These are phyloP conservation scores for Pythium guiyangense DNA, from an alignment of 352 stramenopile species.

Conservation along the genomic window DNA sequence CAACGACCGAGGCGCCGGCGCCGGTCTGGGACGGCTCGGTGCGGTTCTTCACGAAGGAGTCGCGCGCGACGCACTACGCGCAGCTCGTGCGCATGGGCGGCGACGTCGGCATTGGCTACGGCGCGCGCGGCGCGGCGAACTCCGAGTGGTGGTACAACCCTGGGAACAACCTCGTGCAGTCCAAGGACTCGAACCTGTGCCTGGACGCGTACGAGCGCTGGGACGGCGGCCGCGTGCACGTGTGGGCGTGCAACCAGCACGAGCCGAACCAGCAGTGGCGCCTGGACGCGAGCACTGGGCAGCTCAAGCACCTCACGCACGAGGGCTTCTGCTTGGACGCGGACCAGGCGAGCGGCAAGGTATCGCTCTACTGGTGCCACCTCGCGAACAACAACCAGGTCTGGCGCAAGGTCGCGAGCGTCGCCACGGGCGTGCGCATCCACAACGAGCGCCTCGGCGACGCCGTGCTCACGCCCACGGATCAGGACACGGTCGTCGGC, in stretches of 20 bases:
- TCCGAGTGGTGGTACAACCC: conserved; percentile 43
- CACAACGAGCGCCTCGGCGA: conserved; percentile 18
- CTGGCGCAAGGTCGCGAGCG: conserved; percentile 29
- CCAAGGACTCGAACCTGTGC: conserved; percentile 42
- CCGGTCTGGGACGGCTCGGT: conserved; percentile 23
- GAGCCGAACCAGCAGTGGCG: conserved; percentile 46
- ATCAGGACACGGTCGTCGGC: conserved; percentile 27
- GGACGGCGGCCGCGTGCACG: conserved; percentile 44
- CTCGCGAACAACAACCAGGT: conserved; percentile 61
- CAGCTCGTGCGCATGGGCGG: conserved; percentile 31
- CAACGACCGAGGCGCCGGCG: conserved; percentile 11
- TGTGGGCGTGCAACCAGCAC: conserved; percentile 28
- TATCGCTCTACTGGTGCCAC: conserved; percentile 46
- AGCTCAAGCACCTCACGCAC: conserved; percentile 41
- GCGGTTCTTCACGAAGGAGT: conserved; percentile 38
- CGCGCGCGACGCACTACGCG: conserved; percentile 22
- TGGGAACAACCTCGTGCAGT: conserved; percentile 29
- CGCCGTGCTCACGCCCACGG: conserved; percentile 27
- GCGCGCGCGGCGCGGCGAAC: conserved; percentile 14
- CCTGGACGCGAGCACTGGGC: conserved; percentile 28
- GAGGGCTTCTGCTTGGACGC: conserved; percentile 55
- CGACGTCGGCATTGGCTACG: conserved; percentile 20
- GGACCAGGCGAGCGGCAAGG: conserved; percentile 26
- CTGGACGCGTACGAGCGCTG: conserved; percentile 57
- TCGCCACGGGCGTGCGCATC: conserved; percentile 25